A percentile compares a stretch with the other conserved stretches of the same genome.
These are phyloP conservation scores for Stromatinia cepivora DNA, from an alignment of 2,329 filamentous ascomycete genomes.

Conservation along the genomic window DNA sequence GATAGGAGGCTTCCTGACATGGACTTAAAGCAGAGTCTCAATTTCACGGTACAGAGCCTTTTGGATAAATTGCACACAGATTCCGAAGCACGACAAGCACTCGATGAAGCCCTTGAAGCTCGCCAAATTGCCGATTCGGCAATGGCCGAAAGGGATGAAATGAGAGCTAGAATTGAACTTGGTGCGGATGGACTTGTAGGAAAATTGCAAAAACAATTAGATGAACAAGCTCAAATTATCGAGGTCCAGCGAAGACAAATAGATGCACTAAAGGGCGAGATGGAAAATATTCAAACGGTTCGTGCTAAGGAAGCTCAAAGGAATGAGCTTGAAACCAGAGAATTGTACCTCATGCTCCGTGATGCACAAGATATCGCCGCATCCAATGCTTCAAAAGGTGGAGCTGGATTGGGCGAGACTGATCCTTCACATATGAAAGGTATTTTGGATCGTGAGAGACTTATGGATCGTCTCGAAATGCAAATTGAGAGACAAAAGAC, in stretches of 20 bases:
- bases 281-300: slow-evolving; percentile 82
- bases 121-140: slow-evolving; percentile 93
- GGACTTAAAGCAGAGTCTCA: slow-evolving; percentile 96
- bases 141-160: slow-evolving; percentile 93
- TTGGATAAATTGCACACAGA: slow-evolving; percentile 96
- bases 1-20: slow-evolving; percentile 92
- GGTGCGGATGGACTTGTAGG: slow-evolving; percentile 91
- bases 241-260: slow-evolving; percentile 84
- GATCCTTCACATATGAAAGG: slow-evolving; percentile 82
- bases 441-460: slow-evolving; percentile 85
- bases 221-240: slow-evolving; percentile 88
- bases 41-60: slow-evolving; percentile 94
- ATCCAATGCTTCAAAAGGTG: slow-evolving; percentile 67
- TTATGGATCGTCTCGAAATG: slow-evolving; percentile 92
- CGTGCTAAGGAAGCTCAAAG: slow-evolving; percentile 89
- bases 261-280: slow-evolving; percentile 83
- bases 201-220: slow-evolving; percentile 90
- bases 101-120: slow-evolving; percentile 87
- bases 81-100: slow-evolving; percentile 86
- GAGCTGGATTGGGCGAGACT: slow-evolving; percentile 53
- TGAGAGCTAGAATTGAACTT: slow-evolving; percentile 82
- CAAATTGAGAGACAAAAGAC: slow-evolving; percentile 97
- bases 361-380: slow-evolving; percentile 96
- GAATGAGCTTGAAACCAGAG: slow-evolving; percentile 92
- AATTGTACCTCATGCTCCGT: slow-evolving; percentile 96